phyloP scores from a whole-genome alignment of 306 rosid genomes.

The Casuarina glauca region DNA sequence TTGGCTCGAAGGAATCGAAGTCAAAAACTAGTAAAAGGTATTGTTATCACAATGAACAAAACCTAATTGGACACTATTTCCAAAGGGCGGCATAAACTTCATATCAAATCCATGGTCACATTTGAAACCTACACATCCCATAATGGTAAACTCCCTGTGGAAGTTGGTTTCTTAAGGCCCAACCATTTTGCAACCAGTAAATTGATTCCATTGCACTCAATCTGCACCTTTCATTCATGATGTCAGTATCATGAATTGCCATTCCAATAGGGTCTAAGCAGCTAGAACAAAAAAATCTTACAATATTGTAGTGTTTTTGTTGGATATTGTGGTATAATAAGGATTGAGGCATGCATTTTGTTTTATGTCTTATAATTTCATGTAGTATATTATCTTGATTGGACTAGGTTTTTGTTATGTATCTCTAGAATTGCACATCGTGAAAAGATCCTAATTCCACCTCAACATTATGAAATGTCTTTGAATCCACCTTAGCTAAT shows the following conservation, averaged over 20 bases:
- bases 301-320: too few species aligned
- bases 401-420: too few species aligned
- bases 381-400: too few species aligned
- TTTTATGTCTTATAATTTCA: too few species aligned
- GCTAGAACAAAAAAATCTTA: too few species aligned
- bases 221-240: constrained; percentile 47
- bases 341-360: too few species aligned
- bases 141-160: constrained; percentile 48
- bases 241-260: neutral
- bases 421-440: too few species aligned
- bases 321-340: too few species aligned
- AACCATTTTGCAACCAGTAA: constrained; percentile 71
- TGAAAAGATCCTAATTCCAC: too few species aligned
- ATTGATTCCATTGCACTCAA: constrained; percentile 87
- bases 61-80: constrained; percentile 33
- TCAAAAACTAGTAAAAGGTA: constrained; percentile 25
- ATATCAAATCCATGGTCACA: constrained; percentile 22
- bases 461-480: too few species aligned
- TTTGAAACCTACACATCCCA: constrained; percentile 38
- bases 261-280: neutral
- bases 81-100: constrained; percentile 19
- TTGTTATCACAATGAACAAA: constrained; percentile 24
- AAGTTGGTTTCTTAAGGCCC: constrained; percentile 50
- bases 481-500: too few species aligned
- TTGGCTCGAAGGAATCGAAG: constrained; percentile 25